Evolutionary conservation across 1,284 basidiomycete genomes (phyloP).

Genomic region (Cryptococcus jaspeensis): DNA sequence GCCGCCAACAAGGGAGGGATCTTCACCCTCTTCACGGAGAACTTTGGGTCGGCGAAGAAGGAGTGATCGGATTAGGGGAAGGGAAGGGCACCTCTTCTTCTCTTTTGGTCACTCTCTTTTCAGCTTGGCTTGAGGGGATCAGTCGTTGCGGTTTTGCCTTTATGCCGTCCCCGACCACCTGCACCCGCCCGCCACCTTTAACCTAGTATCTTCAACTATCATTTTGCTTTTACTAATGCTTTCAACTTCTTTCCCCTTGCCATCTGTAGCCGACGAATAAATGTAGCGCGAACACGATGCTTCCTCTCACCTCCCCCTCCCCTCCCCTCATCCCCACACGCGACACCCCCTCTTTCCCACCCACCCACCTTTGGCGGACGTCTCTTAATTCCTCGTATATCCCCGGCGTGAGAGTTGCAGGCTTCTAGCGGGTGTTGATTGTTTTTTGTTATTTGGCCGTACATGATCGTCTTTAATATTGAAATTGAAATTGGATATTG

Average conservation of each 20-base stretch:
- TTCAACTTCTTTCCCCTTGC: not conserved
- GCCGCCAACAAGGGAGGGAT: conserved; percentile 17
- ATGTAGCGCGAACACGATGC: not conserved
- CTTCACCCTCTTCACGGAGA: conserved; percentile 31
- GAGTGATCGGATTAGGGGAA: not conserved
- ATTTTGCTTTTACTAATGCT: conserved; percentile 4
- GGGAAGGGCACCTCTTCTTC: not conserved
- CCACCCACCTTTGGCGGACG: too few relatives aligned
- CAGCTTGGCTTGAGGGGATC: not conserved
- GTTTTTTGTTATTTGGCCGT: too few relatives aligned
- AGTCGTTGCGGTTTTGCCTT: too few relatives aligned
- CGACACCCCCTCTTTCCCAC: not conserved
- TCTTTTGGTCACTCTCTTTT: not conserved
- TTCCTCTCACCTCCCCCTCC: not conserved
- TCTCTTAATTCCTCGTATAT: too few relatives aligned
- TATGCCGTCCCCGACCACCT: not conserved
- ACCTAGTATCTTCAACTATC: not conserved
- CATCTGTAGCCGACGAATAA: conserved; percentile 17
- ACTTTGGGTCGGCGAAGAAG: conserved; percentile 15
- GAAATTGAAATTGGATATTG: too few relatives aligned
- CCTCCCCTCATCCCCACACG: not conserved
- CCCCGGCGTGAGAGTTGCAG: too few relatives aligned
- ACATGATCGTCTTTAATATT: too few relatives aligned
- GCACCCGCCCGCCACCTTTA: not conserved
- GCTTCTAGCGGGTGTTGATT: too few relatives aligned